Percentiles rank a stretch among this genome's conserved stretches.
These are phyloP conservation scores for Eucalyptus fibrosa DNA, from an alignment of 345 rosid genomes.

Conservation along the genomic window DNA sequence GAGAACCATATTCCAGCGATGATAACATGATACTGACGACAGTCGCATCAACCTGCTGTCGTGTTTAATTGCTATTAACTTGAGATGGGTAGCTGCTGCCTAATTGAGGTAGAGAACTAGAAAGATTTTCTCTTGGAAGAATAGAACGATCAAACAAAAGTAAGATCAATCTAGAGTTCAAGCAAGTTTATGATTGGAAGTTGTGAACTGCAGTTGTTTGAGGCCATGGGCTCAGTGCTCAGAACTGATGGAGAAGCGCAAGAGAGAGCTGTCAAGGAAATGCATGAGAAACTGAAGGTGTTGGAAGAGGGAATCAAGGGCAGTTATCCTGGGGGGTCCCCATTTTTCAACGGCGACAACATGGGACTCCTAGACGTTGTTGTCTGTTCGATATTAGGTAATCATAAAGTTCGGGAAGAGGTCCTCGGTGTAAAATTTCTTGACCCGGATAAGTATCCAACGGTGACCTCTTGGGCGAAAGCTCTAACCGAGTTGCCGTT, in stretches of 20 bases:
- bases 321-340: not conserved
- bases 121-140: not conserved
- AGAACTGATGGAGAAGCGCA: conserved; percentile 15
- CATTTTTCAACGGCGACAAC: not conserved
- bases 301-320: conserved; percentile 25
- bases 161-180: not conserved
- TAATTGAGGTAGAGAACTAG: not conserved
- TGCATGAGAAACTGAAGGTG: conserved; percentile 6
- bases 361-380: conserved; percentile 17
- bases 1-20: not conserved
- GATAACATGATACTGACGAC: not conserved
- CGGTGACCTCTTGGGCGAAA: conserved; percentile 6
- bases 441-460: conserved; percentile 5
- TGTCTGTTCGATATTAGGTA: conserved; percentile 4
- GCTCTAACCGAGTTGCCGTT: conserved; percentile 4
- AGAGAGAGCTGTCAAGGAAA: conserved; percentile 9
- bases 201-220: conserved; percentile 7
- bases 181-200: not conserved
- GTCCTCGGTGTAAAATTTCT: conserved; percentile 1
- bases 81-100: not conserved
- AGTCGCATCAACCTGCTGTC: not conserved
- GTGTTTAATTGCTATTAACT: not conserved
- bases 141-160: not conserved
- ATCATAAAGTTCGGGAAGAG: conserved; percentile 5
- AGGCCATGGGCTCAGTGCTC: not conserved